These are phyloP conservation scores for Austroboletus novae-zelandiae DNA, from an alignment of 1,284 basidiomycete genomes.

Conservation along the genomic window DNA sequence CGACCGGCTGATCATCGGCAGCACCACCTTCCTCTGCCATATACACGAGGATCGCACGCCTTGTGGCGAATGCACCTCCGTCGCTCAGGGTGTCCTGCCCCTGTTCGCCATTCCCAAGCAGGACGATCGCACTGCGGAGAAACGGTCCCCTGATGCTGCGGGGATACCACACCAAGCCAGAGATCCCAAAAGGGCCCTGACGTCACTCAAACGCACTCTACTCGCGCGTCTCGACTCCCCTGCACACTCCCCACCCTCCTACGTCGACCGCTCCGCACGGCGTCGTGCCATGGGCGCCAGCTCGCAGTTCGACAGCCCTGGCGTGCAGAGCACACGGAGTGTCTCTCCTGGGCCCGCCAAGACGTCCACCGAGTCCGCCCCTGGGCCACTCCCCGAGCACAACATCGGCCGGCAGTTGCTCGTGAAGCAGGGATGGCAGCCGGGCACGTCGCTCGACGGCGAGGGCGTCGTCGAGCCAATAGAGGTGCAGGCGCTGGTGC, in stretches of 20 bases:
- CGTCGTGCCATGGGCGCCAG: conserved; percentile 56
- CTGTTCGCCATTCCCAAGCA: conserved; percentile 46
- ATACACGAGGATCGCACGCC: conserved; percentile 60
- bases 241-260: conserved; percentile 28
- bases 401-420: conserved; percentile 69
- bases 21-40: conserved; percentile 67
- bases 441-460: conserved; percentile 58
- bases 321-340: conserved; percentile 31
- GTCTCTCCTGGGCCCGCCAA: conserved; percentile 19
- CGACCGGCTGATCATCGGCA: conserved; percentile 63
- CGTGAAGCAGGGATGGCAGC: conserved; percentile 71
- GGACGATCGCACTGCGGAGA: conserved; percentile 28
- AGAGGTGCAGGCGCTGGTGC: conserved; percentile 39
- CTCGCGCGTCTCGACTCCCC: conserved; percentile 45
- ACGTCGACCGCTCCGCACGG: conserved; percentile 67
- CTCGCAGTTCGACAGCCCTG: conserved; percentile 47
- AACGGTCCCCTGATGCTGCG: conserved; percentile 34
- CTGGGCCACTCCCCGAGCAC: conserved; percentile 42
- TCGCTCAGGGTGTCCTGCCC: conserved; percentile 52
- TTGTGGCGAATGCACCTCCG: conserved; percentile 57
- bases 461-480: conserved; percentile 55
- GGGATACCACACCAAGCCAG: conserved; percentile 26
- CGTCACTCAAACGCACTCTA: conserved; percentile 57
- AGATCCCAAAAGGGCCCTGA: conserved; percentile 60
- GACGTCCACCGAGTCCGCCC: conserved; percentile 10